Evolutionary conservation across 75 land plant genomes (phyloP).

Genomic region (Pinus albicaulis): DNA sequence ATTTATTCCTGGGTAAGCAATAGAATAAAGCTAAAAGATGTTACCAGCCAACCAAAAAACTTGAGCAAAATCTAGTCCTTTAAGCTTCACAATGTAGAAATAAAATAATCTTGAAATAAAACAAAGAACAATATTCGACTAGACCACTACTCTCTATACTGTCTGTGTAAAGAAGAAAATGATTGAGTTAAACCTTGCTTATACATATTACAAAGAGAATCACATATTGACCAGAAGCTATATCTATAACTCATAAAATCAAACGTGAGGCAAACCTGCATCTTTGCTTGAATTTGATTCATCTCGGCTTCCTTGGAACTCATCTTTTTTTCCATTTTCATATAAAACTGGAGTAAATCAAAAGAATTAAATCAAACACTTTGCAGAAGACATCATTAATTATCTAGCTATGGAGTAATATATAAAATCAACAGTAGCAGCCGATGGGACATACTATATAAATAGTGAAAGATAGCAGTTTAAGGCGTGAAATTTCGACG

Average conservation of each 20-base stretch:
- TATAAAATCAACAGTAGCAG: background rate
- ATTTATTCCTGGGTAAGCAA: constrained; percentile 35
- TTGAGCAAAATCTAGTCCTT: background rate
- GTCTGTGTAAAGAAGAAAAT: background rate
- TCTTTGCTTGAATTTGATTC: constrained; percentile 36
- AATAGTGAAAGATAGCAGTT: background rate
- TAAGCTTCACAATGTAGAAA: background rate
- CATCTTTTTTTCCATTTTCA: constrained; percentile 53
- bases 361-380: constrained; percentile 1
- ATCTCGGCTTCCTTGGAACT: constrained; percentile 55
- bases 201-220: background rate
- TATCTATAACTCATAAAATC: background rate
- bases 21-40: background rate
- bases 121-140: background rate
- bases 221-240: background rate
- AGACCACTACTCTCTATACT: background rate
- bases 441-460: background rate
- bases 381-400: background rate
- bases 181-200: background rate
- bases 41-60: background rate
- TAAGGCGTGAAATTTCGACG: background rate
- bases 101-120: background rate
- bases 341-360: constrained; percentile 29
- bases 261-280: constrained; percentile 26
- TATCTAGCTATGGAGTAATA: background rate